A percentile compares a stretch with the other conserved stretches of the same genome.
phyloP scores from a whole-genome alignment of 805 yeast species.

The Candida anglica region DNA sequence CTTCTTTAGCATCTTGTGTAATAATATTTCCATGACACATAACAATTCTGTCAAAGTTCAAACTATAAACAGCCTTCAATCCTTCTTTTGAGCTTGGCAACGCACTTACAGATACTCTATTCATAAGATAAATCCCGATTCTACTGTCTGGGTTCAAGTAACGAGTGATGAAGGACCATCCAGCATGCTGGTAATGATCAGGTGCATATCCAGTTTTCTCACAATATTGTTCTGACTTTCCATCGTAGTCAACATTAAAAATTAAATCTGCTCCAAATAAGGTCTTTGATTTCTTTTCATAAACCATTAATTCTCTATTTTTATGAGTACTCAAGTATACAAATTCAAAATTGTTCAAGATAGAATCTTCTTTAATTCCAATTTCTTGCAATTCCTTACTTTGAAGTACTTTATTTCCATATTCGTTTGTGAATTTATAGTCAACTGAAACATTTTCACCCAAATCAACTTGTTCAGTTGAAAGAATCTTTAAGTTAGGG shows the following conservation, averaged over 20 bases:
- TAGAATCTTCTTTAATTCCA: slow-evolving; percentile 34
- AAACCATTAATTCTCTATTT: slow-evolving; percentile 58
- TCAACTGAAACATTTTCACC: slow-evolving; percentile 37
- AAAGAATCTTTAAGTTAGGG: slow-evolving; percentile 53
- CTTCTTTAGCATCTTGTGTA: slow-evolving; percentile 31
- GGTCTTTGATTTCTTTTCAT: slow-evolving; percentile 43
- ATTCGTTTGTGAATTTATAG: slow-evolving; percentile 27
- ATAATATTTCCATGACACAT: slow-evolving; percentile 60
- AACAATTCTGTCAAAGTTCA: slow-evolving; percentile 50
- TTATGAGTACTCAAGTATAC: slow-evolving; percentile 52
- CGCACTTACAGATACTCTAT: slow-evolving; percentile 13
- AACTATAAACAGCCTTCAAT: slow-evolving; percentile 23
- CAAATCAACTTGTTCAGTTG: slow-evolving; percentile 39
- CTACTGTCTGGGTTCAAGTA: slow-evolving; percentile 37
- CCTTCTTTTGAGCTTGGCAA: slow-evolving; percentile 15
- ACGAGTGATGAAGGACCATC: slow-evolving; percentile 38
- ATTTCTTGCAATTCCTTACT: slow-evolving; percentile 18
- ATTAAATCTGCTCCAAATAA: slow-evolving; percentile 58
- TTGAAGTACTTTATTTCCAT: slow-evolving; percentile 32
- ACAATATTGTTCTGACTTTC: slow-evolving; percentile 38
- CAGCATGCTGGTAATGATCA: slow-evolving; percentile 39
- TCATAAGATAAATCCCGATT: slow-evolving; percentile 29
- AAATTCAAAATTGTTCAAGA: slow-evolving; percentile 46
- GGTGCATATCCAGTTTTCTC: slow-evolving; percentile 43
- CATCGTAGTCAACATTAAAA: slow-evolving; percentile 47